These are phyloP conservation scores for Silene vulgaris DNA, from an alignment of 179 eudicot genomes.

Conservation along the genomic window DNA sequence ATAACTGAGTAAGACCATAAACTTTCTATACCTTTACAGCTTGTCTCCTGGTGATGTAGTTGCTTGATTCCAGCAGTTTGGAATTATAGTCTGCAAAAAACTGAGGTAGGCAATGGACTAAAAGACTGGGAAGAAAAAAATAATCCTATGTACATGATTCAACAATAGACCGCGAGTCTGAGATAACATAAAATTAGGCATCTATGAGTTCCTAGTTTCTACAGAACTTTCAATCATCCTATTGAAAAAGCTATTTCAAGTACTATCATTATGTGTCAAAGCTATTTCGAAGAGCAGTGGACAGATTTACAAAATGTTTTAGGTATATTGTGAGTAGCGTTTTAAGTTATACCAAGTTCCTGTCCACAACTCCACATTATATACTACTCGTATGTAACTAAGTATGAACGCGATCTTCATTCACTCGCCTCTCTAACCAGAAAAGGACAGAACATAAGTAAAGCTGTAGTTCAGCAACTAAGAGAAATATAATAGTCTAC, in stretches of 20 bases:
- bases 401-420: too few species aligned
- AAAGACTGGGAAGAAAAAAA: constrained; percentile 10
- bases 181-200: not conserved
- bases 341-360: too few species aligned
- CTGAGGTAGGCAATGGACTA: constrained; percentile 34
- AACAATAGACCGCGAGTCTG: not conserved
- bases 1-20: not conserved
- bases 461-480: not conserved
- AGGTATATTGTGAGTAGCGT: not conserved
- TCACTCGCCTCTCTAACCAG: too few species aligned
- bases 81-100: constrained; percentile 88
- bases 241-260: not conserved
- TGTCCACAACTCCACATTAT: too few species aligned
- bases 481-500: not conserved
- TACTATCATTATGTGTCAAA: not conserved
- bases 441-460: too few species aligned
- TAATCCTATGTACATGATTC: not conserved
- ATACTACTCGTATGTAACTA: too few species aligned
- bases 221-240: not conserved
- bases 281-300: not conserved
- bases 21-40: constrained; percentile 64
- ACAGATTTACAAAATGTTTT: not conserved
- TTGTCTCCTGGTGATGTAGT: constrained; percentile 91
- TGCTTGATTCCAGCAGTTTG: constrained; percentile 84
- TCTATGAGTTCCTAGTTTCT: not conserved